These are phyloP conservation scores for Aspergillus versicolor DNA, from an alignment of 2,329 filamentous ascomycete species.

Conservation along the genomic window DNA sequence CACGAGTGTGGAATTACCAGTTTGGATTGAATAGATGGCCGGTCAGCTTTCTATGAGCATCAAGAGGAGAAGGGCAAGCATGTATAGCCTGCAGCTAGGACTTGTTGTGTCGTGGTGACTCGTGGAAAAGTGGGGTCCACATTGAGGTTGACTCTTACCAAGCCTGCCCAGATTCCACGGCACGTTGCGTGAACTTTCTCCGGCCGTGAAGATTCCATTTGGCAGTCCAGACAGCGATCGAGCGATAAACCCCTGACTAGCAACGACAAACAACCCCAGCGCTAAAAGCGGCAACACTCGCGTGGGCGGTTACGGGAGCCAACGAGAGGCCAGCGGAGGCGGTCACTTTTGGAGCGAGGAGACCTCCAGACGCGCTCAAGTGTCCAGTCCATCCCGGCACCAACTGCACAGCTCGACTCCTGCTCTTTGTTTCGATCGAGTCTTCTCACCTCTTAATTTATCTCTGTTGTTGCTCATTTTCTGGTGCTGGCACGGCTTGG, in stretches of 20 bases:
- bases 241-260: constrained; percentile 5
- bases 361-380: constrained; percentile 19
- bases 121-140: too few species aligned
- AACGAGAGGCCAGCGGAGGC: constrained; percentile 18
- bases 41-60: too few species aligned
- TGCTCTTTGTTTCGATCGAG: constrained; percentile 8
- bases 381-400: constrained; percentile 12
- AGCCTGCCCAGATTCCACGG: not conserved
- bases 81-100: not conserved
- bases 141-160: too few species aligned
- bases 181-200: too few species aligned
- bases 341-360: constrained; percentile 21
- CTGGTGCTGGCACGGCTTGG: constrained; percentile 24
- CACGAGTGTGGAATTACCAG: not conserved
- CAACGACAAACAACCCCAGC: constrained; percentile 16
- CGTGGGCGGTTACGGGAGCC: constrained; percentile 23
- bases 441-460: not conserved
- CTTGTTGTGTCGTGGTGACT: too few species aligned
- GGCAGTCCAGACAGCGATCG: too few species aligned
- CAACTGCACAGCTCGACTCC: constrained; percentile 10
- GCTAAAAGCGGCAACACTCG: constrained; percentile 25
- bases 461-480: constrained; percentile 12
- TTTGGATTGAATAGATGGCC: too few species aligned
- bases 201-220: too few species aligned
- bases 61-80: too few species aligned